Conservation (phyloP, 306 rosid species). For the Amphicarpaea edgeworthii region DNA sequence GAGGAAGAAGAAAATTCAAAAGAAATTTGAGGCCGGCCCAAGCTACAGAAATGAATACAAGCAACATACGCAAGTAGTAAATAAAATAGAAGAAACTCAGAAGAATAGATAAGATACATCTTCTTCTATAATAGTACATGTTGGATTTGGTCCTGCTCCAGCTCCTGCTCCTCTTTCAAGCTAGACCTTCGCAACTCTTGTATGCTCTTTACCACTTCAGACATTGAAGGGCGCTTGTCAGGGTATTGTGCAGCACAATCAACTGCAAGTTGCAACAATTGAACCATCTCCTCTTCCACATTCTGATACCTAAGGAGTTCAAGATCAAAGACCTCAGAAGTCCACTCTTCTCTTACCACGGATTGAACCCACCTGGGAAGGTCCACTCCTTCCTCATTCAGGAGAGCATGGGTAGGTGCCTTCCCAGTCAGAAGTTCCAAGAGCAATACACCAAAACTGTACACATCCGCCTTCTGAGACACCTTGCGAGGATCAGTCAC, state of each 20-base stretch:
- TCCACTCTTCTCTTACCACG: conserved; percentile 75
- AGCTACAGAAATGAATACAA: conserved; percentile 41
- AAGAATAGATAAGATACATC: conserved; percentile 44
- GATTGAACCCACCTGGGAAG: conserved; percentile 84
- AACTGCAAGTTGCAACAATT: conserved; percentile 71
- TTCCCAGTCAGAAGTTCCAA: conserved; percentile 79
- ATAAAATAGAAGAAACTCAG: conserved; percentile 38
- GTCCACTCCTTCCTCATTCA: conserved; percentile 76
- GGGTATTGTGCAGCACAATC: conserved; percentile 76
- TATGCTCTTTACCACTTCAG: conserved; percentile 57
- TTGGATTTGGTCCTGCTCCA: conserved; percentile 52
- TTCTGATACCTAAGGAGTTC: conserved; percentile 72
- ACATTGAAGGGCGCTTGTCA: conserved; percentile 71
- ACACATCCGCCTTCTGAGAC: conserved; percentile 79
- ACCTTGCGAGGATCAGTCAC: conserved; percentile 74
- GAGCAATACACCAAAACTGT: conserved; percentile 75
- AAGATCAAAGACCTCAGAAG: conserved; percentile 73
- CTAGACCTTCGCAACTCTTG: conserved; percentile 58
- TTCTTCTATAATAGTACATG: conserved; percentile 45
- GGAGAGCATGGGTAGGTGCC: conserved; percentile 70
- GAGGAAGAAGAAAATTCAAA: conserved; percentile 41
- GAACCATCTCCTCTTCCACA: conserved; percentile 80
- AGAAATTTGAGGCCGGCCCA: conserved; percentile 53
- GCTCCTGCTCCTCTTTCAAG: conserved; percentile 47
- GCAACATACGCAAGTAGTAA: conserved; percentile 45